A percentile compares a stretch with the other conserved stretches of the same genome.
These are phyloP conservation scores for Echium plantagineum DNA, from an alignment of 257 asterid genomes.

Conservation along the genomic window DNA sequence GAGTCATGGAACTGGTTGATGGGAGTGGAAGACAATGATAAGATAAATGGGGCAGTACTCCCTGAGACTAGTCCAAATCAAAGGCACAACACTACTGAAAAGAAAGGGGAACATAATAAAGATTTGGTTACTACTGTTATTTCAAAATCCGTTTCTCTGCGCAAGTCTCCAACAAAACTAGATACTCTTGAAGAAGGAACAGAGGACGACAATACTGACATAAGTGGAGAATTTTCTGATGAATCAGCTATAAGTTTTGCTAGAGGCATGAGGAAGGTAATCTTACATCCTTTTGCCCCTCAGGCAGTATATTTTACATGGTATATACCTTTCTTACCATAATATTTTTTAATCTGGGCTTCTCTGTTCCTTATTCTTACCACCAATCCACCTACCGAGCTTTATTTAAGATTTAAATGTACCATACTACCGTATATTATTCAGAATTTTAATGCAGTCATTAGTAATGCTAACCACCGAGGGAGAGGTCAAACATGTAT, in stretches of 20 bases:
- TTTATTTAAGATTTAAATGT: too few species aligned
- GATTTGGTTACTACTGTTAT: constrained; percentile 30
- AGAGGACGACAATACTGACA: constrained; percentile 54
- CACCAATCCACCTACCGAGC: not conserved
- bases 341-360: not conserved
- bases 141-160: constrained; percentile 30
- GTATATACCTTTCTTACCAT: not conserved
- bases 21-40: constrained; percentile 45
- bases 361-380: not conserved
- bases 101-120: constrained; percentile 33
- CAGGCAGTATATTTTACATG: not conserved
- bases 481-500: not conserved
- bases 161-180: constrained; percentile 29
- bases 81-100: constrained; percentile 20
- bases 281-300: constrained; percentile 1
- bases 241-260: constrained; percentile 37
- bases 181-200: constrained; percentile 65
- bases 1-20: constrained; percentile 86
- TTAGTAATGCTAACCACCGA: not conserved
- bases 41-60: constrained; percentile 19
- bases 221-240: constrained; percentile 26
- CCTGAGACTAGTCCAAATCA: constrained; percentile 34
- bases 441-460: not conserved
- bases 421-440: not conserved
- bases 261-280: constrained; percentile 29